Evolutionary conservation across 768 basidiomycete genomes (phyloP).

Genomic region (Galerina sulciceps): DNA sequence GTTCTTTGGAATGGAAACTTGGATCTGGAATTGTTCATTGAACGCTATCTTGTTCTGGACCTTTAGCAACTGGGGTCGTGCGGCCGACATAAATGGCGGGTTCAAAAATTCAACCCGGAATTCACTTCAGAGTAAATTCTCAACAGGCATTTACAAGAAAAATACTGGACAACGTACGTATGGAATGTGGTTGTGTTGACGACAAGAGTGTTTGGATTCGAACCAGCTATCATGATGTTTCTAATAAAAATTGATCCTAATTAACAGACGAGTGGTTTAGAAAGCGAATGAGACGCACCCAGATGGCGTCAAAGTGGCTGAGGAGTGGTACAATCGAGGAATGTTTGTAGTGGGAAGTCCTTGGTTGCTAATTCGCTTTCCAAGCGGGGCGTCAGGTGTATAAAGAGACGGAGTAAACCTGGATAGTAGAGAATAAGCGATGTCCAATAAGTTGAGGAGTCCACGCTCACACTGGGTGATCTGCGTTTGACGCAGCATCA

Average conservation of each 20-base stretch:
- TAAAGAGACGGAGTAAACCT: conserved; percentile 49
- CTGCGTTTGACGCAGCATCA: conserved; percentile 25
- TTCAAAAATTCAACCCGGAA: conserved; percentile 45
- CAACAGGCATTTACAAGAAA: background rate
- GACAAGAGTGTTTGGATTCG: conserved; percentile 44
- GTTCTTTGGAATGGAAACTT: conserved; percentile 30
- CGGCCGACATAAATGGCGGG: conserved; percentile 43
- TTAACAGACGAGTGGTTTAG: too few relatives aligned
- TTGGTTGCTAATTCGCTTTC: conserved; percentile 46
- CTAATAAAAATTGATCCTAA: conserved; percentile 1
- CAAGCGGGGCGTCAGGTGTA: conserved; percentile 42
- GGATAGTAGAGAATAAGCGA: background rate
- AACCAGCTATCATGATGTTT: conserved; percentile 42
- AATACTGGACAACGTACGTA: conserved; percentile 14
- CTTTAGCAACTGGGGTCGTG: conserved; percentile 34
- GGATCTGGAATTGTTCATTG: conserved; percentile 33
- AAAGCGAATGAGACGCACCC: conserved; percentile 23
- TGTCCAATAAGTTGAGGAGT: background rate
- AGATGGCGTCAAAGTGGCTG: conserved; percentile 57
- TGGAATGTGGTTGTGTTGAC: conserved; percentile 28
- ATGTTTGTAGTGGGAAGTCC: conserved; percentile 45
- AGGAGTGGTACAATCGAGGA: conserved; percentile 66
- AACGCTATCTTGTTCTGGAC: conserved; percentile 37
- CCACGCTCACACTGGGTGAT: conserved; percentile 23
- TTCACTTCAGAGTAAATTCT: conserved; percentile 25